Conservation (phyloP, 1,284 basidiomycete species). For the Moniliella sp. region DNA sequence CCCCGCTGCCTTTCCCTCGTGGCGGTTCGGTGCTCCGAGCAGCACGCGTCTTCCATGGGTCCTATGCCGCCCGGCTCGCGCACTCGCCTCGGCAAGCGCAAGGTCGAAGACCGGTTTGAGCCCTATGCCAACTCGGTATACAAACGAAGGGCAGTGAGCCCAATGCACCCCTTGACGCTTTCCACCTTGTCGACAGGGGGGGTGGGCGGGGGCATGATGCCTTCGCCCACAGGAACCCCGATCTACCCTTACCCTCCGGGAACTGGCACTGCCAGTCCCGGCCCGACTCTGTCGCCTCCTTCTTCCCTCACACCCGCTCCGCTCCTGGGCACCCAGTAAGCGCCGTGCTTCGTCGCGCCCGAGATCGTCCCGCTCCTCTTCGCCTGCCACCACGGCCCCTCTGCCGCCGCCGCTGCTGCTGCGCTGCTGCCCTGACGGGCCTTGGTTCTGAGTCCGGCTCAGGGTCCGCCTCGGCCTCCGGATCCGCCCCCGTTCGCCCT, state of each 20-base stretch:
- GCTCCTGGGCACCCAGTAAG: neutral
- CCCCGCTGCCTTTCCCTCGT: neutral
- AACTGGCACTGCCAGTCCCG: neutral
- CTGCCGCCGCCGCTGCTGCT: too few relatives aligned
- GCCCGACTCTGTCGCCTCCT: neutral
- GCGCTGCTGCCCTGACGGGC: too few relatives aligned
- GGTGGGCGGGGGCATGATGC: neutral
- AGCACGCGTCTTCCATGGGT: neutral
- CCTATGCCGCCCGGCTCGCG: too few relatives aligned
- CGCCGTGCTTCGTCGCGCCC: neutral
- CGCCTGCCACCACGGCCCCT: too few relatives aligned
- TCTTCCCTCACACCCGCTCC: neutral
- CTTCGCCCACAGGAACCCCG: neutral
- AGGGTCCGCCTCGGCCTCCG: too few relatives aligned
- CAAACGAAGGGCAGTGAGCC: slow-evolving; percentile 12
- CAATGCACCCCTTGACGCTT: slow-evolving; percentile 7
- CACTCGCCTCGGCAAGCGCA: too few relatives aligned
- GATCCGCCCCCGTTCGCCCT: too few relatives aligned
- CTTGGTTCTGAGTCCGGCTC: too few relatives aligned
- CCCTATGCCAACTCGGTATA: slow-evolving; percentile 6
- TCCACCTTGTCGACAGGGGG: neutral
- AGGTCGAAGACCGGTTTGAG: slow-evolving; percentile 13
- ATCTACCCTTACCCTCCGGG: neutral
- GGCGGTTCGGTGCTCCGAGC: neutral
- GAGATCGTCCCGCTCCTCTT: too few relatives aligned